Evolutionary conservation across 768 basidiomycete species (phyloP).

Genomic region (Stropharia rugosoannulata): DNA sequence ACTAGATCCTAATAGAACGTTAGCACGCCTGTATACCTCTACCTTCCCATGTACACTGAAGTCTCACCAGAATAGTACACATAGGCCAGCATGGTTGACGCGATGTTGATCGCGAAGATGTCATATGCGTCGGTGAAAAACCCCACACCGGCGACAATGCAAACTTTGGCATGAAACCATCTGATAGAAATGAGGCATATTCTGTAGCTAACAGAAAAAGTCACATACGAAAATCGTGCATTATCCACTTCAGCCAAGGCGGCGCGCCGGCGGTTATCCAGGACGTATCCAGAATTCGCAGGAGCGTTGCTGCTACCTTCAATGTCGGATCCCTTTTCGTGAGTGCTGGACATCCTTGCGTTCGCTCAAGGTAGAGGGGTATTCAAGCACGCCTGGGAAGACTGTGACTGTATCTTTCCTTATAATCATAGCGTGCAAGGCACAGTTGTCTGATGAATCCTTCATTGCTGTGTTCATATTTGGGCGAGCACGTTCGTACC

Average conservation of each 20-base stretch:
- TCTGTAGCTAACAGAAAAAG: not conserved
- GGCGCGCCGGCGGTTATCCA: conserved; percentile 73
- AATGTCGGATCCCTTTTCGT: conserved; percentile 38
- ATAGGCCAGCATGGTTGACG: conserved; percentile 78
- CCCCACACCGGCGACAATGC: conserved; percentile 72
- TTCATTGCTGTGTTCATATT: too few relatives aligned
- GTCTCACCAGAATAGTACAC: conserved; percentile 46
- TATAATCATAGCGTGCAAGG: too few relatives aligned
- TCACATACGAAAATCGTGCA: conserved; percentile 74
- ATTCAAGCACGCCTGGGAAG: too few relatives aligned
- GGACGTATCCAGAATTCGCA: conserved; percentile 36
- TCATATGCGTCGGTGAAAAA: conserved; percentile 93
- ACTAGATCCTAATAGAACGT: not conserved
- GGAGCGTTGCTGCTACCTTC: conserved; percentile 22
- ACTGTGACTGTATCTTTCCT: too few relatives aligned
- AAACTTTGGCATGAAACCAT: conserved; percentile 85
- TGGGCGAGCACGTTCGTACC: too few relatives aligned
- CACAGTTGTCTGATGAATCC: too few relatives aligned
- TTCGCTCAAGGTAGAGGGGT: too few relatives aligned
- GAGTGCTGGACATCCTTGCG: conserved; percentile 30
- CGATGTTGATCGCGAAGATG: conserved; percentile 90
- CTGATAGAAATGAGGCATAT: conserved; percentile 21
- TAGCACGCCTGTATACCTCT: not conserved
- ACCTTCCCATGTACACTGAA: too few relatives aligned
- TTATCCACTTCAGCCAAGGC: conserved; percentile 88